Evolutionary conservation across 768 basidiomycete species (phyloP), one percentile per base, ranked within the genome.

Genomic region (Suillus weaverae): DNA sequence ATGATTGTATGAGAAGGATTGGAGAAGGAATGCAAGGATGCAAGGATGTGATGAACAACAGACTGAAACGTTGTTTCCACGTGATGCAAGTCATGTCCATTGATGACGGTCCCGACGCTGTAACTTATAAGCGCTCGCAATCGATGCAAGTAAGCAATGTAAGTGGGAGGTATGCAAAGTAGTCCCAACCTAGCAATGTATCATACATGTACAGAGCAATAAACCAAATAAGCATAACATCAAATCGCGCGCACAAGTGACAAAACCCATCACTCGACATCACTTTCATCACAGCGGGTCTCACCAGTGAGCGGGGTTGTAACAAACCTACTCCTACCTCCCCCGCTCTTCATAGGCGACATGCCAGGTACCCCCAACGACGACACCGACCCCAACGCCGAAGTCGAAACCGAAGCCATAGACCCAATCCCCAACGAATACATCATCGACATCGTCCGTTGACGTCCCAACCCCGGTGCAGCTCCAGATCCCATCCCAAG

Each of bases 351-450:
- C 26, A 20, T 18, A 59, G 56, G 56, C 8, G 33, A 22, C 56
- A 39, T 57, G 22, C 56, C 56, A 30, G 57, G 38, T 13, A 73
- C 38, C 22, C 70, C 65, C 10, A 18, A 32, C 5, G 30, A 5
- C 16, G 51, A 18, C 53, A 26, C 13, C 14, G 48, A 50, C 48
- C 48, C 48, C 13, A 53, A 32, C 16, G 51, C 8, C 16, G 32
- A 32, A 30, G 30, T 30, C 18, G 51, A 53, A 53, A 9, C 16
- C 9, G 51, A 53, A 53, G 76, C 78, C 57, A 81, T 77, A 61
- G 82, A 74, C 32, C 89, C 87, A 18, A 88, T 71, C 5, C 87
- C 88, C 2, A 90, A 73, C 78, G 84, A 83, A 71, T 88, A 88
- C 85, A 89, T 85, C 63, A 84, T 80, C 30, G 88, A 88, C 22